Conservation (phyloP, 2,329 filamentous ascomycete genomes). For the Penicillium rolfsii region DNA sequence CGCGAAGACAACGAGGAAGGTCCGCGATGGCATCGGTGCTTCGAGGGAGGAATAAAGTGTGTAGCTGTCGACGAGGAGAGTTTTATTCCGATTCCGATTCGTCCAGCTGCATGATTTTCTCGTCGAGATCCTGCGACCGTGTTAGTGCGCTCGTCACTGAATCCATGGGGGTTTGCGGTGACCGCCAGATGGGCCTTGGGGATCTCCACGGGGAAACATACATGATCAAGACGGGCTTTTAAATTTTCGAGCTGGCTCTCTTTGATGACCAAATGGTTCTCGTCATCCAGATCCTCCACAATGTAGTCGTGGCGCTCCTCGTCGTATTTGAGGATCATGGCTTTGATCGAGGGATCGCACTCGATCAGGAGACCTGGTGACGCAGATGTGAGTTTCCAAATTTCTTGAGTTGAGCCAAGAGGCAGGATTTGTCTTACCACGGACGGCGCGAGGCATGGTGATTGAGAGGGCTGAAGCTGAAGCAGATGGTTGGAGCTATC, state of each 20-base stretch:
- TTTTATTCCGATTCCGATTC: constrained; percentile 49
- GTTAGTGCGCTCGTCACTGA: constrained; percentile 2
- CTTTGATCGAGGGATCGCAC: constrained; percentile 54
- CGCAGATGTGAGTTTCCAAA: not conserved
- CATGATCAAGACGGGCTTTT: constrained; percentile 47
- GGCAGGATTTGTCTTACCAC: constrained; percentile 36
- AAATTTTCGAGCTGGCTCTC: constrained; percentile 50
- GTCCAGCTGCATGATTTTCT: constrained; percentile 52
- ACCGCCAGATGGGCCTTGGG: not conserved
- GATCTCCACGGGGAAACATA: constrained; percentile 25
- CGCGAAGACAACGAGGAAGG: not conserved
- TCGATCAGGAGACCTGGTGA: constrained; percentile 49
- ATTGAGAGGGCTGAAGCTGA: not conserved
- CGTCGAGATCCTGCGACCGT: constrained; percentile 48
- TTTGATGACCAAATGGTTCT: constrained; percentile 51
- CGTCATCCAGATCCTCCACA: constrained; percentile 53
- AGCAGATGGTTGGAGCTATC: not conserved
- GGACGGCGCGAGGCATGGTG: constrained; percentile 47
- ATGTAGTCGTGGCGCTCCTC: constrained; percentile 53
- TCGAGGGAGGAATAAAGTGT: not conserved
- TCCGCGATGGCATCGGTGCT: not conserved
- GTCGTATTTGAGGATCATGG: constrained; percentile 54
- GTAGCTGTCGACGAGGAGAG: not conserved
- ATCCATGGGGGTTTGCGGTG: not conserved
- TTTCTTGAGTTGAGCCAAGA: constrained; percentile 4